Evolutionary conservation across 2,329 filamentous ascomycete species (phyloP), one percentile per base, ranked within the genome.

Genomic region (Samsoniella hepiali): DNA sequence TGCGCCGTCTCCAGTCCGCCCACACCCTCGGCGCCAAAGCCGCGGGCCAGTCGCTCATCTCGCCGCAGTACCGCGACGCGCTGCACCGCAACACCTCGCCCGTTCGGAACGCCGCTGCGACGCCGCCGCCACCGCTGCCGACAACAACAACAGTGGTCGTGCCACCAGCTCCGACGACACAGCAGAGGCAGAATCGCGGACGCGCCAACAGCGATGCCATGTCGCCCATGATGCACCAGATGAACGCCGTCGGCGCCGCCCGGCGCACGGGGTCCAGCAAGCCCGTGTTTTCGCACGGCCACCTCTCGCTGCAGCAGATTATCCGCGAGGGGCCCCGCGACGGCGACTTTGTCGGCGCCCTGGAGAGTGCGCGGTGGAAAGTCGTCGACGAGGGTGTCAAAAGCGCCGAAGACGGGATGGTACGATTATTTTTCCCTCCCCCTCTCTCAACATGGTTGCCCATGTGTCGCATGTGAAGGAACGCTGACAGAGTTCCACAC

Each of bases 351-450:
- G 73, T 81, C 31, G 84, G 84, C 22, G 88, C 88, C 9, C 78
- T 94, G 58, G 87, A 91, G 70, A 89, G 88, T 69, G 80, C 89
- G 69, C 84, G 91, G 57, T 85, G 88, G 76, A 89, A 90, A 70
- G 88, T 94, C 58, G 78, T 93, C 59, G 86, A 89, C 67, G 86
- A 91, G 70, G 90, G 90, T 65, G 86, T 93, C 72, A 90, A 90
- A 72, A 88, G 87, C 69, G 91, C 92, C 71, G 84, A 82, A 68
- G 91, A 94, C 75, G 91, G 91, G 81, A 93, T 93, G 90, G 90
- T 92, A 75, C 80, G 71, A 53, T 47, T 65, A 51, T 47, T 65
- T 22, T 31, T 49, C 17, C 32, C 7, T 17, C 22, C 10, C 29
- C n/a, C 4, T n/a, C 5, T 2, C 34, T 17, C 27, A 6, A 34